Conservation (phyloP, 2,329 filamentous ascomycete genomes). For the Neonectria hederae region DNA sequence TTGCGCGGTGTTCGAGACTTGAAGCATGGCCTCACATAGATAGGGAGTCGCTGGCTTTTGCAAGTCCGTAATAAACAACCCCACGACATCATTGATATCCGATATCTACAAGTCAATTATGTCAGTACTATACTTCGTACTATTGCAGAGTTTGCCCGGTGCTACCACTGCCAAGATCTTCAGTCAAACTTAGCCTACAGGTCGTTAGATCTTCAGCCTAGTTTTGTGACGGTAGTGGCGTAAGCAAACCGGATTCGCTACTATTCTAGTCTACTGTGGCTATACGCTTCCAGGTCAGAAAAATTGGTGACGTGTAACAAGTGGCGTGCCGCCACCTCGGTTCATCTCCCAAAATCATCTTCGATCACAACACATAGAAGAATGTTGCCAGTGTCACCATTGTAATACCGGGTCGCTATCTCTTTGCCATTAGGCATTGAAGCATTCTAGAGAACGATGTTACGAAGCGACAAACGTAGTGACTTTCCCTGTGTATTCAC, state of each 20-base stretch:
- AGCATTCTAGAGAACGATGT: not conserved
- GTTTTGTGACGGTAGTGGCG: conserved; percentile 1
- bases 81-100: not conserved
- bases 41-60: not conserved
- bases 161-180: not conserved
- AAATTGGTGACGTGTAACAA: not conserved
- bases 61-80: not conserved
- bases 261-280: conserved; percentile 14
- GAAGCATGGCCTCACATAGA: not conserved
- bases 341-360: not conserved
- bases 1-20: not conserved
- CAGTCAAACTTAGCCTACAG: not conserved
- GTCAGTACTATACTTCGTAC: not conserved
- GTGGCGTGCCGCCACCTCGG: not conserved
- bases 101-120: not conserved
- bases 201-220: not conserved
- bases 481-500: not conserved
- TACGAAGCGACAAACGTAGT: not conserved
- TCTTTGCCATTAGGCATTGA: not conserved
- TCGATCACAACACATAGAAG: conserved; percentile 4
- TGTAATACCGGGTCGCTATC: not conserved
- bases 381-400: not conserved
- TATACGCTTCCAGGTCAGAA: conserved; percentile 4
- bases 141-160: not conserved
- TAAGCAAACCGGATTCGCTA: not conserved